A percentile compares a stretch with the other conserved stretches of the same genome.
Conservation (phyloP, 2,329 filamentous ascomycete genomes). For the Monosporascus cannonballus region DNA sequence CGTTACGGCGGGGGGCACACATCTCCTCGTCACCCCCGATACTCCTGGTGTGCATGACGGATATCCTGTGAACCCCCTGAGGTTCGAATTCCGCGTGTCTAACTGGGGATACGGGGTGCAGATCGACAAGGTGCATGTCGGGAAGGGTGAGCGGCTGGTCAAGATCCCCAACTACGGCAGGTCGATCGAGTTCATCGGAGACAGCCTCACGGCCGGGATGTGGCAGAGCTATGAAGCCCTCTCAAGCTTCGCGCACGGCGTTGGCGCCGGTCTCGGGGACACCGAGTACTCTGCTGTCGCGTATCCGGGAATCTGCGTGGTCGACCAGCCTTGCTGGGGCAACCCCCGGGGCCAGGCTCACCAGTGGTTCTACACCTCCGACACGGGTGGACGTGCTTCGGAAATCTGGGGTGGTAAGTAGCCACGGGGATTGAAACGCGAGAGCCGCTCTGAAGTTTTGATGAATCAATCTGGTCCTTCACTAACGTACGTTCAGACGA, state of each 20-base stretch:
- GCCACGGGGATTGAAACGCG: not conserved
- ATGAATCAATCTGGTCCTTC: not conserved
- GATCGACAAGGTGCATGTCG: slow-evolving; percentile 45
- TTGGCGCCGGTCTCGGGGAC: slow-evolving; percentile 50
- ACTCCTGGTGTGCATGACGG: slow-evolving; percentile 39
- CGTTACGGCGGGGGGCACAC: slow-evolving; percentile 48
- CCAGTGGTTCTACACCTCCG: slow-evolving; percentile 53
- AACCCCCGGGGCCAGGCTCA: slow-evolving; percentile 42
- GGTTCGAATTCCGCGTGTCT: slow-evolving; percentile 53
- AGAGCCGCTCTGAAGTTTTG: too few species aligned
- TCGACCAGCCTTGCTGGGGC: slow-evolving; percentile 50
- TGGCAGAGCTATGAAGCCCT: slow-evolving; percentile 54
- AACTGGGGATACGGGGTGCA: slow-evolving; percentile 58
- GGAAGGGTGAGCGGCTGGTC: slow-evolving; percentile 36
- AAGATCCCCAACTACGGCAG: slow-evolving; percentile 31
- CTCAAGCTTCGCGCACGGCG: slow-evolving; percentile 48
- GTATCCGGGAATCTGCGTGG: slow-evolving; percentile 52
- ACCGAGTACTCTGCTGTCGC: slow-evolving; percentile 53
- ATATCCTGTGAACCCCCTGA: slow-evolving; percentile 35
- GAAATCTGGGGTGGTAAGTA: slow-evolving; percentile 36
- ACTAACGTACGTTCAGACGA: slow-evolving; percentile 22
- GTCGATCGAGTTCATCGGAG: slow-evolving; percentile 37
- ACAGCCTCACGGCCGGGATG: slow-evolving; percentile 48
- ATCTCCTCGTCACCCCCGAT: slow-evolving; percentile 44
- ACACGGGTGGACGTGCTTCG: slow-evolving; percentile 41